phyloP scores from a whole-genome alignment of 2,329 filamentous ascomycete genomes.

The Diplocarpon rosae region DNA sequence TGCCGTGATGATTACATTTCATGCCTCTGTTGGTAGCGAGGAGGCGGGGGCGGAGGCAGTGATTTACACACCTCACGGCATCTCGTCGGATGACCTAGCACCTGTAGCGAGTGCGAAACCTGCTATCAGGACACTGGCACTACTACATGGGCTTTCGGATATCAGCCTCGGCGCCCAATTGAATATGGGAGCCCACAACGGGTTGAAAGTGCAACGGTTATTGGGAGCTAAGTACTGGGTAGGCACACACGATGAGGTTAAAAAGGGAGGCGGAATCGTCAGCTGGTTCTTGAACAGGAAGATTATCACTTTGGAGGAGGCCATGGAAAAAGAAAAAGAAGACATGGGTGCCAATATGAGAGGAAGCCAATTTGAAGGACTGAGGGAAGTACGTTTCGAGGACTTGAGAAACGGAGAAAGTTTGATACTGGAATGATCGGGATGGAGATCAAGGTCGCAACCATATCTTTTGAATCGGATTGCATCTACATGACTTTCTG shows the following conservation, averaged over 20 bases:
- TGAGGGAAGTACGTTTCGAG: conserved; percentile 14
- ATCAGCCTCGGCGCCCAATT: conserved; percentile 46
- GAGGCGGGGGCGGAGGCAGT: conserved; percentile 38
- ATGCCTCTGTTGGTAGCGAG: conserved; percentile 8
- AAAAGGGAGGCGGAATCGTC: conserved; percentile 46
- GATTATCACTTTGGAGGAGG: conserved; percentile 34
- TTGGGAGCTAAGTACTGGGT: conserved; percentile 51
- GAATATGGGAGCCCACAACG: conserved; percentile 54
- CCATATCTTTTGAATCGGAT: background rate
- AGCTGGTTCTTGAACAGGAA: conserved; percentile 38
- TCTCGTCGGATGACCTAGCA: conserved; percentile 35
- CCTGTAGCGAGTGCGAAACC: conserved; percentile 35
- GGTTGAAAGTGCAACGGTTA: conserved; percentile 41
- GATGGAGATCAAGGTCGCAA: background rate
- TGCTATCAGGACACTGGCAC: conserved; percentile 40
- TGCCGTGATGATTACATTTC: conserved; percentile 48
- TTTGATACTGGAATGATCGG: conserved; percentile 15
- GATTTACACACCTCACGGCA: conserved; percentile 55
- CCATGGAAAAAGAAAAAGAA: conserved; percentile 29
- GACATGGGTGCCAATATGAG: conserved; percentile 16
- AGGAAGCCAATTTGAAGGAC: conserved; percentile 6
- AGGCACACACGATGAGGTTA: conserved; percentile 54
- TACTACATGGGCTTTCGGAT: conserved; percentile 55
- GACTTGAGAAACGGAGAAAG: conserved; percentile 18
- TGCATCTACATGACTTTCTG: background rate